Percentiles rank a stretch among this genome's conserved stretches.
Evolutionary conservation across 352 stramenopile genomes (phyloP).

Genomic region (Phytophthora nicotianae): DNA sequence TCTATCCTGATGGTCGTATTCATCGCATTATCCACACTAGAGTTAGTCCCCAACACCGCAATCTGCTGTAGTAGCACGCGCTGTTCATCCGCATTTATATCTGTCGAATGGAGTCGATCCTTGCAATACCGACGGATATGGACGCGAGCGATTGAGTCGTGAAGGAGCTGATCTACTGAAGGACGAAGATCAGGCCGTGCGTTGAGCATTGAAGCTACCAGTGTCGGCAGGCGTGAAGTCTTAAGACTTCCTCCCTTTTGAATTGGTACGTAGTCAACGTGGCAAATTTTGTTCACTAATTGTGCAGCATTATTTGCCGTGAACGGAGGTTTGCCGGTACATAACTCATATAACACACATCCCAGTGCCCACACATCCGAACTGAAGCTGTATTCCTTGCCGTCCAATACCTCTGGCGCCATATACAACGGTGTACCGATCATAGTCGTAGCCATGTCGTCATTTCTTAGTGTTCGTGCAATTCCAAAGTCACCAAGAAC

Average conservation of each 20-base stretch:
- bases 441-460: conserved; percentile 67
- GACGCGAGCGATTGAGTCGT: conserved; percentile 26
- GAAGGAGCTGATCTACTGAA: conserved; percentile 41
- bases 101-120: conserved; percentile 26
- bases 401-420: conserved; percentile 84
- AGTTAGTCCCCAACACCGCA: conserved; percentile 21
- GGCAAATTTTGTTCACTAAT: conserved; percentile 66
- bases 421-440: conserved; percentile 93
- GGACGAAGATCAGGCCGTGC: conserved; percentile 38
- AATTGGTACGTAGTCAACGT: conserved; percentile 44
- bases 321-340: conserved; percentile 69
- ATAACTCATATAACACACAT: conserved; percentile 87
- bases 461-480: conserved; percentile 40
- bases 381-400: conserved; percentile 75
- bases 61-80: conserved; percentile 38
- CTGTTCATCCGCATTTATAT: conserved; percentile 22
- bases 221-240: conserved; percentile 32
- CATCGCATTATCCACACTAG: background rate
- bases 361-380: conserved; percentile 92
- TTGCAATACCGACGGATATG: conserved; percentile 45
- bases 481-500: conserved; percentile 92
- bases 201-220: conserved; percentile 50
- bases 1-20: background rate
- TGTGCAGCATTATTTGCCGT: conserved; percentile 45
- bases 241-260: conserved; percentile 17